These are phyloP conservation scores for Metarhizium rileyi DNA, from an alignment of 2,329 filamentous ascomycete genomes.

Conservation along the genomic window DNA sequence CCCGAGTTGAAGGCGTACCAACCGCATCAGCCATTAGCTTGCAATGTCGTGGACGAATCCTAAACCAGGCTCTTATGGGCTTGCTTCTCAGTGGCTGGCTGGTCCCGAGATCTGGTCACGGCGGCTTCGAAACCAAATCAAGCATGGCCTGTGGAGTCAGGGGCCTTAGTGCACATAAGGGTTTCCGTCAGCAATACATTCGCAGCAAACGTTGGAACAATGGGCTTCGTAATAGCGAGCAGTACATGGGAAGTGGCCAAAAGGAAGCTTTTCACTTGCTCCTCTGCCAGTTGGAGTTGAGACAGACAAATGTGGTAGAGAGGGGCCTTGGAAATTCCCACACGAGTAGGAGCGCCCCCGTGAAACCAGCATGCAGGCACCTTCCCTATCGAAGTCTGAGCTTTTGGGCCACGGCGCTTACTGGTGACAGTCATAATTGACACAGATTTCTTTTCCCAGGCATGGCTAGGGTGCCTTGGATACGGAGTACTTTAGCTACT, in stretches of 20 bases:
- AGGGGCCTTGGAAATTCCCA: no score
- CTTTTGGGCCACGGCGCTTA: no score
- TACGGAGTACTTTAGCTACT: no score
- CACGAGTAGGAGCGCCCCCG: no score
- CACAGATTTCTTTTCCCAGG: no score
- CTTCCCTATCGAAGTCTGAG: no score
- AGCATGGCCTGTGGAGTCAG: slow-evolving; percentile 7
- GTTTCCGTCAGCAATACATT: neutral
- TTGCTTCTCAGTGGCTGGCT: slow-evolving; percentile 9
- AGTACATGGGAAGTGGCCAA: neutral
- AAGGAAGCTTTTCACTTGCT: neutral
- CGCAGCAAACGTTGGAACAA: neutral
- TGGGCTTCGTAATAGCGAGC: neutral
- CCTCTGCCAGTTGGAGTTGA: no score
- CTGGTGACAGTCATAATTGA: no score
- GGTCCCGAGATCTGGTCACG: slow-evolving; percentile 24
- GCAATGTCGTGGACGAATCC: slow-evolving; percentile 1
- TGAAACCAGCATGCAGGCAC: no score
- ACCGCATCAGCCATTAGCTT: neutral
- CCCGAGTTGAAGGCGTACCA: neutral
- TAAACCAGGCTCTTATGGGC: neutral
- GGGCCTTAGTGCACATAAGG: neutral
- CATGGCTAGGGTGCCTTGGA: no score
- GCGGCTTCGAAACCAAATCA: slow-evolving; percentile 22
- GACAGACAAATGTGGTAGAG: no score